A percentile compares a stretch with the other conserved stretches of the same genome.
phyloP scores from a whole-genome alignment of 345 rosid species.

The Mercurialis annua region DNA sequence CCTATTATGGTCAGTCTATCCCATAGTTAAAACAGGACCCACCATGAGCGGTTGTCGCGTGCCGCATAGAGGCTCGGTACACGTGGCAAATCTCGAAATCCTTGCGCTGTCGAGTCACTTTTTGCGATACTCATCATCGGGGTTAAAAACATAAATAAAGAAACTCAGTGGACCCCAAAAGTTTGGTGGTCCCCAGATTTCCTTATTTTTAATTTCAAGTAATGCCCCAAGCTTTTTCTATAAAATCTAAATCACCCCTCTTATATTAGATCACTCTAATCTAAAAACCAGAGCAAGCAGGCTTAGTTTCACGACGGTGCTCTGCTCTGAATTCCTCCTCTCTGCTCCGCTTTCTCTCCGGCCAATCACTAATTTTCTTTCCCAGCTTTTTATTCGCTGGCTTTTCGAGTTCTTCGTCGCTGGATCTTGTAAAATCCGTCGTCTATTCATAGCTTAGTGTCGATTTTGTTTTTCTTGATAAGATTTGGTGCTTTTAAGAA shows the following conservation, averaged over 20 bases:
- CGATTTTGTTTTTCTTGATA: background rate
- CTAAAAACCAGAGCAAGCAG: background rate
- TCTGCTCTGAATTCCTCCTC: slow-evolving; percentile 8
- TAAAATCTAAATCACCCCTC: slow-evolving; percentile 16
- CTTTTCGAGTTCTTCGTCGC: slow-evolving; percentile 7
- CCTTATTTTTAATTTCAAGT: background rate
- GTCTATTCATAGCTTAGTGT: background rate
- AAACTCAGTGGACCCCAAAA: background rate
- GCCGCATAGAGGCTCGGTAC: slow-evolving; percentile 43
- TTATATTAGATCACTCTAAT: background rate
- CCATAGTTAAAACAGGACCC: slow-evolving; percentile 34
- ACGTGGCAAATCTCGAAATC: slow-evolving; percentile 35
- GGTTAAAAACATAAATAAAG: too few species aligned
- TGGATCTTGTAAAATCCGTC: slow-evolving; percentile 38
- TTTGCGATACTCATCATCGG: background rate
- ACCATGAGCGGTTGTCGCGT: slow-evolving; percentile 51
- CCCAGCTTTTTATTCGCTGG: background rate
- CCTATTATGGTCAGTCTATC: background rate
- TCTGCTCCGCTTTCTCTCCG: background rate
- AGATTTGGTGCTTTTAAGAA: background rate
- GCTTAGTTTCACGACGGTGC: slow-evolving; percentile 12
- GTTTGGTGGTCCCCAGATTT: background rate
- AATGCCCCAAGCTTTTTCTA: too few species aligned
- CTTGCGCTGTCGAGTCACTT: slow-evolving; percentile 23
- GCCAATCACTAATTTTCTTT: background rate